Evolutionary conservation across 805 yeast genomes (phyloP).

Genomic region (Saturnispora saitoi): DNA sequence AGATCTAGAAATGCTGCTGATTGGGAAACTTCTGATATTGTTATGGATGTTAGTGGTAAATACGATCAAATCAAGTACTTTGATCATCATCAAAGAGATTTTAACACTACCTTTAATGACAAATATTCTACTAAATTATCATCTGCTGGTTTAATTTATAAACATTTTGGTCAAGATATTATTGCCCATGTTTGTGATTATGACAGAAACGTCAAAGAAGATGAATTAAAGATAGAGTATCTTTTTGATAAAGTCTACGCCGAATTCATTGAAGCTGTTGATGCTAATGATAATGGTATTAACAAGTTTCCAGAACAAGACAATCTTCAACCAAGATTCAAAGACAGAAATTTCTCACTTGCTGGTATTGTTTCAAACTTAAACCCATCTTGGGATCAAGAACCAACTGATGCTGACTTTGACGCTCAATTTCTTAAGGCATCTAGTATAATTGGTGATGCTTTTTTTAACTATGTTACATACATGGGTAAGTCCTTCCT

Average conservation of each 20-base stretch:
- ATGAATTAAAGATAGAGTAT: slow-evolving; percentile 35
- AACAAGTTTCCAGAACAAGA: slow-evolving; percentile 49
- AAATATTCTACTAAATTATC: slow-evolving; percentile 70
- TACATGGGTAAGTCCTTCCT: slow-evolving; percentile 81
- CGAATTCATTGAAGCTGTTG: slow-evolving; percentile 83
- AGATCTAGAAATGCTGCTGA: slow-evolving; percentile 78
- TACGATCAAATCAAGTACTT: slow-evolving; percentile 80
- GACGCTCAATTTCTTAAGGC: slow-evolving; percentile 66
- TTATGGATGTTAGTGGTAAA: slow-evolving; percentile 90
- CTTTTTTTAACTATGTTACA: slow-evolving; percentile 58
- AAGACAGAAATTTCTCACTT: slow-evolving; percentile 63
- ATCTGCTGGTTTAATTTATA: slow-evolving; percentile 89
- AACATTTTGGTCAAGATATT: slow-evolving; percentile 71
- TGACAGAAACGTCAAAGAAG: slow-evolving; percentile 29
- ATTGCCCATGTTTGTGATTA: slow-evolving; percentile 44
- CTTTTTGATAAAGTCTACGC: slow-evolving; percentile 72
- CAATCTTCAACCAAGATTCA: slow-evolving; percentile 53
- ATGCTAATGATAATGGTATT: slow-evolving; percentile 94
- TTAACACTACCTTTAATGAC: slow-evolving; percentile 60
- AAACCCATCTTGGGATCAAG: slow-evolving; percentile 81
- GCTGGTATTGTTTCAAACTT: slow-evolving; percentile 71
- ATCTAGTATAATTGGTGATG: slow-evolving; percentile 72
- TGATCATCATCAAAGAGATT: slow-evolving; percentile 96
- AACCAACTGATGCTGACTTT: slow-evolving; percentile 53
- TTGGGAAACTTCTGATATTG: slow-evolving; percentile 84